A percentile compares a stretch with the other conserved stretches of the same genome.
phyloP scores from a whole-genome alignment of 306 rosid genomes.

The Ceratonia siliqua region DNA sequence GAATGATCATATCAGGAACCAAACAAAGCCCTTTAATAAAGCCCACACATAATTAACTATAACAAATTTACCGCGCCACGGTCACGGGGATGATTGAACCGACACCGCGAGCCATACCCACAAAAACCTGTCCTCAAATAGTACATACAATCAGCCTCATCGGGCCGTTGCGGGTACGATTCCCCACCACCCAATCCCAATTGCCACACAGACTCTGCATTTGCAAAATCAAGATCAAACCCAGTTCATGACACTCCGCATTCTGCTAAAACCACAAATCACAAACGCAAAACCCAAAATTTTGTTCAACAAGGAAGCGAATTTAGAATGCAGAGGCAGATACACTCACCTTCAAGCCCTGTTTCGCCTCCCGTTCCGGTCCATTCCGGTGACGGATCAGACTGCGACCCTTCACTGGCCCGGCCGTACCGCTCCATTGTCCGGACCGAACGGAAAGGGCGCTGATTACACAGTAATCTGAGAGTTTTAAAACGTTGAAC shows the following conservation, averaged over 20 bases:
- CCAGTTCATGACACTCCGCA: slow-evolving; percentile 44
- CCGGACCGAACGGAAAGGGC: slow-evolving; percentile 47
- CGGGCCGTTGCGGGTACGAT: slow-evolving; percentile 87
- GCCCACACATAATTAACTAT: slow-evolving; percentile 19
- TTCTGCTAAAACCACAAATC: slow-evolving; percentile 48
- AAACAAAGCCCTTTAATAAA: slow-evolving; percentile 35
- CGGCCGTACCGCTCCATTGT: slow-evolving; percentile 93
- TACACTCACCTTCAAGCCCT: slow-evolving; percentile 58
- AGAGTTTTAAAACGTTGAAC: slow-evolving; percentile 6
- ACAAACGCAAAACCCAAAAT: slow-evolving; percentile 20
- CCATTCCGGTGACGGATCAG: slow-evolving; percentile 95
- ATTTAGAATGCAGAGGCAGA: slow-evolving; percentile 52
- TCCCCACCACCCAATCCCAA: slow-evolving; percentile 66
- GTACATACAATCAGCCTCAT: slow-evolving; percentile 86
- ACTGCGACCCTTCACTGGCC: slow-evolving; percentile 64
- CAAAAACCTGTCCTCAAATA: slow-evolving; percentile 84
- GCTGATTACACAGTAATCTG: slow-evolving; percentile 34
- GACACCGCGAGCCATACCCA: slow-evolving; percentile 92
- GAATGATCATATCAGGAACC: slow-evolving; percentile 28
- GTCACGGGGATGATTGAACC: slow-evolving; percentile 97
- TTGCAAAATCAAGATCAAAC: slow-evolving; percentile 47
- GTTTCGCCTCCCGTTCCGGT: slow-evolving; percentile 52
- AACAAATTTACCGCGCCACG: slow-evolving; percentile 65
- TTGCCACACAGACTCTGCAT: slow-evolving; percentile 79
- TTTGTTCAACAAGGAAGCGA: slow-evolving; percentile 10